A percentile compares a stretch with the other conserved stretches of the same genome.
Conservation (phyloP, 2,329 filamentous ascomycete genomes). For the Elsinoe australis region DNA sequence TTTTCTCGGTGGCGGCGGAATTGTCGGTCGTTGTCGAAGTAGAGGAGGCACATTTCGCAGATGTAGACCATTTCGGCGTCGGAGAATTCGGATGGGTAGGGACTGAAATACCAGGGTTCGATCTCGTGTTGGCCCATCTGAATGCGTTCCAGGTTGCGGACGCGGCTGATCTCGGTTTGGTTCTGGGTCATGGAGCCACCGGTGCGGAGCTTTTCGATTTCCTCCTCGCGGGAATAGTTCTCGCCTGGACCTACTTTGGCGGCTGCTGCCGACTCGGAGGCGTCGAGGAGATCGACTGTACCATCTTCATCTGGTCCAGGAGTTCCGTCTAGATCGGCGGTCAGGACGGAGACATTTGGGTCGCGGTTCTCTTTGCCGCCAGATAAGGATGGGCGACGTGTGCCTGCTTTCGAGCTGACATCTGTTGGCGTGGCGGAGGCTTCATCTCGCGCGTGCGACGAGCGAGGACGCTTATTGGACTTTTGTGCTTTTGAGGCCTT, state of each 20-base stretch:
- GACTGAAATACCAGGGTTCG: constrained; percentile 98
- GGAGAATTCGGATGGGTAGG: constrained; percentile 83
- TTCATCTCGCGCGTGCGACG: constrained; percentile 35
- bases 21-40: constrained; percentile 74
- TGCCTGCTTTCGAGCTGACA: constrained; percentile 39
- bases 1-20: constrained; percentile 83
- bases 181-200: constrained; percentile 99
- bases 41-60: constrained; percentile 92
- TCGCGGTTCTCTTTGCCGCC: constrained; percentile 55
- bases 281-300: constrained; percentile 45
- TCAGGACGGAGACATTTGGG: constrained; percentile 36
- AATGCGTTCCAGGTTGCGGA: constrained; percentile 86
- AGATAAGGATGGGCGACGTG: constrained; percentile 45
- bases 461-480: constrained; percentile 40
- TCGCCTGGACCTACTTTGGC: constrained; percentile 46
- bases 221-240: constrained; percentile 70
- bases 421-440: constrained; percentile 48
- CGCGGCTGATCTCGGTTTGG: constrained; percentile 89
- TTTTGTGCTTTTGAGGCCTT: constrained; percentile 37
- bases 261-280: constrained; percentile 45
- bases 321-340: constrained; percentile 42
- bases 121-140: constrained; percentile 90
- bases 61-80: constrained; percentile 89
- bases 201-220: constrained; percentile 92
- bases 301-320: constrained; percentile 47